A percentile compares a stretch with the other conserved stretches of the same genome.
Evolutionary conservation across 108 stramenopile genomes (phyloP).

Genomic region (Nitzschia palea): DNA sequence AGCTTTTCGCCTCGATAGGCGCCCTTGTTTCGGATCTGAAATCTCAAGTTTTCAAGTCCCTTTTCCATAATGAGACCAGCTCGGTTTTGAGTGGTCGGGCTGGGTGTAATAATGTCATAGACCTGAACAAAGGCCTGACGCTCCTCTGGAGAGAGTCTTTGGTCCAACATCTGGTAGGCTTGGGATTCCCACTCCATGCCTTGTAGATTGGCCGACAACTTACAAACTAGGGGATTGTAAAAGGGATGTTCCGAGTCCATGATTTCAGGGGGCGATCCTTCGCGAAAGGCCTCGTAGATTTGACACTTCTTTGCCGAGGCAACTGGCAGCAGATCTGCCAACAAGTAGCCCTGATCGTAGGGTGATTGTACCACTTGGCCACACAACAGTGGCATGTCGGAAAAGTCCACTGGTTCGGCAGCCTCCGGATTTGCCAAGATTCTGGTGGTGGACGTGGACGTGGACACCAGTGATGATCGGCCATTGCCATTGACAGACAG

Average conservation of each 20-base stretch:
- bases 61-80: constrained; percentile 10
- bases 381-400: background rate
- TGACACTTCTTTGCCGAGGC: constrained; percentile 4
- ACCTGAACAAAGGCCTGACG: background rate
- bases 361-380: background rate
- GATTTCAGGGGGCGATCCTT: background rate
- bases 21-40: constrained; percentile 1
- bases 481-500: no score
- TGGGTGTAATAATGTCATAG: background rate
- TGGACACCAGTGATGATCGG: no score
- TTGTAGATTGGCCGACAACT: constrained; percentile 3
- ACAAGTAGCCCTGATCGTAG: background rate
- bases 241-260: background rate
- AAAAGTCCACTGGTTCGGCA: background rate
- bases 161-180: background rate
- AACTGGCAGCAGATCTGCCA: background rate
- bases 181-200: constrained; percentile 1
- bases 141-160: background rate
- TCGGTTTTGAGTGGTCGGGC: background rate
- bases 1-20: constrained; percentile 8
- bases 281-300: constrained; percentile 13
- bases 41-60: constrained; percentile 1
- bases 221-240: background rate
- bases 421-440: no score
- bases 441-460: no score